These are phyloP conservation scores for Adiantum capillusveneris DNA, from an alignment of 75 land plant species.

Conservation along the genomic window DNA sequence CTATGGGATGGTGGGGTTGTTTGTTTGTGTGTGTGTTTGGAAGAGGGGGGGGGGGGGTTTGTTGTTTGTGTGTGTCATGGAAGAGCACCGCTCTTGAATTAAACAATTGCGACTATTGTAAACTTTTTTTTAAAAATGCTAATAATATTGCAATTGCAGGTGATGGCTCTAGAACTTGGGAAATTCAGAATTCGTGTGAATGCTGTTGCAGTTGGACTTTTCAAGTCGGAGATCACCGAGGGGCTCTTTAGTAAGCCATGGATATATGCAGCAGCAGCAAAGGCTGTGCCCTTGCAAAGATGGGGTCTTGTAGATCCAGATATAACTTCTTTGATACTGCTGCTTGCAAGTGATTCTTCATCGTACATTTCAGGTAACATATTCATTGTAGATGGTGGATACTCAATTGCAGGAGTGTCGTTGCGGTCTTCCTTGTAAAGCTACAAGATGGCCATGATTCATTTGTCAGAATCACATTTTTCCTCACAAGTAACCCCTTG, in stretches of 20 bases:
- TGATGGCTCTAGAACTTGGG: slow-evolving; percentile 51
- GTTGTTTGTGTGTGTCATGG: too few relatives aligned
- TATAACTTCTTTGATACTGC: slow-evolving; percentile 38
- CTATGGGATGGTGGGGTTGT: too few relatives aligned
- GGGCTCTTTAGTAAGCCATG: slow-evolving; percentile 39
- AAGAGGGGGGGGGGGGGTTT: too few relatives aligned
- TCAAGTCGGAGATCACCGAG: slow-evolving; percentile 50
- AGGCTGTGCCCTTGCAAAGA: slow-evolving; percentile 28
- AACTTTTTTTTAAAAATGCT: too few relatives aligned
- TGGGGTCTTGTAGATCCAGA: slow-evolving; percentile 43
- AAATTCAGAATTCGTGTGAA: slow-evolving; percentile 41
- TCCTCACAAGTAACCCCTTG: too few relatives aligned
- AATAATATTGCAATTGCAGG: slow-evolving; percentile 24
- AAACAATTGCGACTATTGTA: too few relatives aligned
- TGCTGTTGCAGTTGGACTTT: slow-evolving; percentile 46
- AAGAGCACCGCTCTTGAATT: too few relatives aligned
- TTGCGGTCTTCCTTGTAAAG: slow-evolving; percentile 42
- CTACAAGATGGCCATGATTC: too few relatives aligned
- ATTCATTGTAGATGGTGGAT: slow-evolving; percentile 54
- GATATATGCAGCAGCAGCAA: slow-evolving; percentile 26
- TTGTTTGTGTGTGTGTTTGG: too few relatives aligned
- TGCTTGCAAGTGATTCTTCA: slow-evolving; percentile 38
- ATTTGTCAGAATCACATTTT: too few relatives aligned
- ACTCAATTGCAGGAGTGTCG: slow-evolving; percentile 39
- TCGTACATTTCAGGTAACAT: slow-evolving; percentile 42